A percentile compares a stretch with the other conserved stretches of the same genome.
Evolutionary conservation across 2,329 filamentous ascomycete species (phyloP).

Genomic region (Colletotrichum echinochloae): DNA sequence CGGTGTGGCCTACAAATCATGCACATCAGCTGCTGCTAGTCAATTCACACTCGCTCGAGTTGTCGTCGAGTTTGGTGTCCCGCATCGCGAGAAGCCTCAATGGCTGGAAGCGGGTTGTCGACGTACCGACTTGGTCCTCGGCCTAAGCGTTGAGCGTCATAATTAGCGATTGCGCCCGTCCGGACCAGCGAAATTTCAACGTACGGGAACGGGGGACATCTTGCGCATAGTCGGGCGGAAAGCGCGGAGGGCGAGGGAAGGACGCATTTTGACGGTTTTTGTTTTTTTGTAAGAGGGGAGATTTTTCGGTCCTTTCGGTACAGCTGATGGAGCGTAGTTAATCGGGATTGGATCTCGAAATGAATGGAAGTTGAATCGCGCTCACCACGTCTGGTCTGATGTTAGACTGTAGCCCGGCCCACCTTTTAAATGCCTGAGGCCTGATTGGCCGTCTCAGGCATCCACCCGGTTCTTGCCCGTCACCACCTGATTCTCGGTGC

Average conservation of each 20-base stretch:
- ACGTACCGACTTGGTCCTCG: conserved; percentile 76
- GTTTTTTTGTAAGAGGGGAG: conserved; percentile 27
- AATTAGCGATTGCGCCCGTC: conserved; percentile 46
- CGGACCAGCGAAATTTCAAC: conserved; percentile 49
- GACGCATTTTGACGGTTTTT: conserved; percentile 68
- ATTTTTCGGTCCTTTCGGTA: conserved; percentile 35
- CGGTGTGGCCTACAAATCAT: conserved; percentile 80
- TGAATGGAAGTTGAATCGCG: conserved; percentile 36
- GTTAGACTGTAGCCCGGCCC: conserved; percentile 34
- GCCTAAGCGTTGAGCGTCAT: conserved; percentile 60
- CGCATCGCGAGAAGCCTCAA: conserved; percentile 31
- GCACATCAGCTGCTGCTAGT: conserved; percentile 21
- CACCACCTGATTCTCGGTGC: conserved; percentile 56
- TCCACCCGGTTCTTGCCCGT: conserved; percentile 42
- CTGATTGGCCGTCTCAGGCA: conserved; percentile 42
- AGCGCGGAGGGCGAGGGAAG: conserved; percentile 75
- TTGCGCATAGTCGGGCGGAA: conserved; percentile 74
- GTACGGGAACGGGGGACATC: conserved; percentile 80
- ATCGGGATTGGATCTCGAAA: conserved; percentile 46
- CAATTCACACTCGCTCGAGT: conserved; percentile 23
- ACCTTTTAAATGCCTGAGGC: conserved; percentile 49
- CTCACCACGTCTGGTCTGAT: conserved; percentile 39
- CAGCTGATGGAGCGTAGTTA: conserved; percentile 42
- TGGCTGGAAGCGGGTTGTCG: conserved; percentile 42
- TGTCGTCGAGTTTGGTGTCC: conserved; percentile 16